Conservation (phyloP, 1,284 basidiomycete genomes). For the Papiliotrema nemorosa region DNA sequence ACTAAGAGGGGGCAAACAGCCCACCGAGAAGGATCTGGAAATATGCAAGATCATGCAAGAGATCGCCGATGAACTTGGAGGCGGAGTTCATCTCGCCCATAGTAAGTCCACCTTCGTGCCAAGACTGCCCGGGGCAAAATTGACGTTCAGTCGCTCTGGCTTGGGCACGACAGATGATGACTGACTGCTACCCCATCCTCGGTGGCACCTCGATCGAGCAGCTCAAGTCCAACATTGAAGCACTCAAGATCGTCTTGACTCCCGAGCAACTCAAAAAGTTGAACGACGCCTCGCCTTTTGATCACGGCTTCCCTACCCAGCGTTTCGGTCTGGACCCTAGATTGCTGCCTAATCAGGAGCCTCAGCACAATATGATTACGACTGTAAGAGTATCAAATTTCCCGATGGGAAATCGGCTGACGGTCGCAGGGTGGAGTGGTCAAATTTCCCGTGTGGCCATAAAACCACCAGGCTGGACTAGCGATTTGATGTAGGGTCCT, state of each 20-base stretch:
- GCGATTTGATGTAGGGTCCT: no score
- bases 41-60: constrained; percentile 32
- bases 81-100: constrained; percentile 34
- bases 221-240: constrained; percentile 36
- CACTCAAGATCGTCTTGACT: constrained; percentile 44
- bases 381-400: constrained; percentile 6
- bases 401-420: background rate
- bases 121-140: background rate
- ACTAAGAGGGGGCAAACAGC: constrained; percentile 15
- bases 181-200: constrained; percentile 46
- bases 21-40: constrained; percentile 27
- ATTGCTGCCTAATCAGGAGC: constrained; percentile 11
- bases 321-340: constrained; percentile 29
- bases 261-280: constrained; percentile 41
- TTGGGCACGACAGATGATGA: constrained; percentile 26
- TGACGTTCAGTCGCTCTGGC: constrained; percentile 30
- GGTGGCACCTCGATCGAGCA: constrained; percentile 47
- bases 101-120: constrained; percentile 12
- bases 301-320: constrained; percentile 36
- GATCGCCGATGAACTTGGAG: constrained; percentile 51
- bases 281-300: constrained; percentile 33
- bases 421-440: background rate
- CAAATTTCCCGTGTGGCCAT: background rate
- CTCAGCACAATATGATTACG: constrained; percentile 7
- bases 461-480: no score